Base-by-base conservation (phyloP, 169 alveolate species). In the Plasmodium gonderi region DNA sequence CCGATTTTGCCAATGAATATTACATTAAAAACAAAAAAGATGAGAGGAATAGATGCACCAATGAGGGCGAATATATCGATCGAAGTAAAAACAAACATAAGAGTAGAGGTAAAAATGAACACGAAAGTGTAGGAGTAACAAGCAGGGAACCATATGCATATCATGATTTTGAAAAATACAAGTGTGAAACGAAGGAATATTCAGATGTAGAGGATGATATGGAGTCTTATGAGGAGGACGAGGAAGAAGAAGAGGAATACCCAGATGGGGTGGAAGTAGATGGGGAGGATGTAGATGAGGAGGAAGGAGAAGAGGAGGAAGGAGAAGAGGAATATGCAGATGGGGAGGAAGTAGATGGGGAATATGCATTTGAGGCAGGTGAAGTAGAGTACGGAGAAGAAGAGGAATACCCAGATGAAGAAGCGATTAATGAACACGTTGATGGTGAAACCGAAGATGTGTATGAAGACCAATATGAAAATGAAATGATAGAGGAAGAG, bases 151-250 rank as follows among this genome's bases (percentile, higher is more conserved):
- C 47, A 75, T 45, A 75, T 33, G 33, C 31, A 7, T n/a, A 20
- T 26, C 38, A 54, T 14, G 72, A 17, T 26, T 74, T 76, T 40
- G 68, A 75, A 6, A 87, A 76, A 54, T 87, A 49, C 29, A n/a
- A 23, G 4, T 26, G 89, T 17, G 89, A 75, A 26, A 87, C 85
- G 54, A 87, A 87, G 68, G 89, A 76, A 65, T 76, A 51, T 54
- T 82, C 65, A 8, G 92, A 82, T 9, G 42, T 11, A 11, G 80
- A 81, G 8, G 80, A 81, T 9, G 74, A 77, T 23, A 20, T 69
- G 26, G 75, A 82, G 8, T 29, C 26, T 23, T 51, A 69, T 0
- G 83, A 82, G 76, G 82, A 12, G 54, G 81, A 44, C 26, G 67
- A 64, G 36, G 79, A 64, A 12, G 72, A 65, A n/a, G 79, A 68